These are phyloP conservation scores for Amylocarpus encephaloides DNA, from an alignment of 2,329 filamentous ascomycete genomes.

Conservation along the genomic window DNA sequence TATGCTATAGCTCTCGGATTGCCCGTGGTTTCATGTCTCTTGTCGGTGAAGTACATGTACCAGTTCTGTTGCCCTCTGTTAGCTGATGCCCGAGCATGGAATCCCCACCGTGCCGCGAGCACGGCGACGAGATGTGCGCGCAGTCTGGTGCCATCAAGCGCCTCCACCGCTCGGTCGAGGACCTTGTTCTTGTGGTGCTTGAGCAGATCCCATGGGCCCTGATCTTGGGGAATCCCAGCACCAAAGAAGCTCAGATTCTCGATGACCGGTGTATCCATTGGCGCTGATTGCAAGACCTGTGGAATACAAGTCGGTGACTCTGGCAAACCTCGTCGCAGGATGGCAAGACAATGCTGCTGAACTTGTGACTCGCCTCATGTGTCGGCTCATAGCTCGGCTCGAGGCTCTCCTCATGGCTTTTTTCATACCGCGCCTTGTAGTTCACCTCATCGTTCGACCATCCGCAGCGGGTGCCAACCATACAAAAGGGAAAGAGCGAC, in stretches of 20 bases:
- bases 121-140: neutral
- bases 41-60: constrained; percentile 99
- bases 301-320: neutral
- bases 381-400: too few relatives aligned
- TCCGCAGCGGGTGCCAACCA: neutral
- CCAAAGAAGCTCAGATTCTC: neutral
- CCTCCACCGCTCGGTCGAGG: neutral
- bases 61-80: constrained; percentile 62
- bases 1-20: constrained; percentile 66
- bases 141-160: neutral
- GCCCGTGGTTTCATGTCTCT: constrained; percentile 90
- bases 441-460: neutral
- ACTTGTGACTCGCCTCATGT: too few relatives aligned
- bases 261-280: neutral
- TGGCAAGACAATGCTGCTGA: neutral
- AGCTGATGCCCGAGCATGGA: constrained; percentile 9
- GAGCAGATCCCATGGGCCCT: neutral
- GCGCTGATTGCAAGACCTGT: neutral
- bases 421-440: too few relatives aligned
- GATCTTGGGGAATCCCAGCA: neutral
- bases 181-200: neutral
- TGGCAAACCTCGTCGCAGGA: neutral
- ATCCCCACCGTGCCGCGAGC: neutral
- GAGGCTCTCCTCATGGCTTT: too few relatives aligned
- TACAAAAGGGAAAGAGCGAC: constrained; percentile 29